A percentile compares a stretch with the other conserved stretches of the same genome.
Evolutionary conservation across 2,329 filamentous ascomycete genomes (phyloP).

Genomic region (Phoma herbarum): DNA sequence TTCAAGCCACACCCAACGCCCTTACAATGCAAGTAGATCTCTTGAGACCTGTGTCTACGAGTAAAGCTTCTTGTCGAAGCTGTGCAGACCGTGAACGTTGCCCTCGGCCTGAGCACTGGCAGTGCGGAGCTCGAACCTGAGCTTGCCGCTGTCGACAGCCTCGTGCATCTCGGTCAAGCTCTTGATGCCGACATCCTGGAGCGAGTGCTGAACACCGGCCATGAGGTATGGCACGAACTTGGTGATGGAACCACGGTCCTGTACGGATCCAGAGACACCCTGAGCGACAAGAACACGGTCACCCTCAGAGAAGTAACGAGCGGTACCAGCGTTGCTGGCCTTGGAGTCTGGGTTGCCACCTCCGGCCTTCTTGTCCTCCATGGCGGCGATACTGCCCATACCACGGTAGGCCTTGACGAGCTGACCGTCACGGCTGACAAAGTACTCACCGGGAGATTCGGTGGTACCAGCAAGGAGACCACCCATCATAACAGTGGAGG

Average conservation of each 20-base stretch:
- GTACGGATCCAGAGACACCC: constrained; percentile 88
- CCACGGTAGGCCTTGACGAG: constrained; percentile 99
- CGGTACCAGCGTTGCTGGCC: constrained; percentile 89
- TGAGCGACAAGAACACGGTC: constrained; percentile 95
- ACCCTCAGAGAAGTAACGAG: constrained; percentile 97
- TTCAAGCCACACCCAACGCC: constrained; percentile 36
- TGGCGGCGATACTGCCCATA: constrained; percentile 98
- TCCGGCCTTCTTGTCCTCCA: constrained; percentile 98
- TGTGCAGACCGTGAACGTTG: constrained; percentile 94
- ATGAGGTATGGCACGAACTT: constrained; percentile 97
- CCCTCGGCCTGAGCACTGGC: constrained; percentile 96
- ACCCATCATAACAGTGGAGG: constrained; percentile 98
- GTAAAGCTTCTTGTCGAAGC: constrained; percentile 99
- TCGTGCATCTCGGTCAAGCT: constrained; percentile 81
- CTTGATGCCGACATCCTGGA: constrained; percentile 92
- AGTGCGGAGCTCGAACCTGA: constrained; percentile 93
- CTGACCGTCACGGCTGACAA: constrained; percentile 95
- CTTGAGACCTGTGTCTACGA: constrained; percentile 62
- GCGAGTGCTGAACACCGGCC: constrained; percentile 94
- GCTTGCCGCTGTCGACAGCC: constrained; percentile 74
- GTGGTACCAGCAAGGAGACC: constrained; percentile 96
- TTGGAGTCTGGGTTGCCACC: constrained; percentile 73
- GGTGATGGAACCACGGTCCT: constrained; percentile 83
- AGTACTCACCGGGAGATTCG: constrained; percentile 96
- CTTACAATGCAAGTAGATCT: constrained; percentile 40